phyloP scores from a whole-genome alignment of 768 basidiomycete species.

The Lenzites betulinus region DNA sequence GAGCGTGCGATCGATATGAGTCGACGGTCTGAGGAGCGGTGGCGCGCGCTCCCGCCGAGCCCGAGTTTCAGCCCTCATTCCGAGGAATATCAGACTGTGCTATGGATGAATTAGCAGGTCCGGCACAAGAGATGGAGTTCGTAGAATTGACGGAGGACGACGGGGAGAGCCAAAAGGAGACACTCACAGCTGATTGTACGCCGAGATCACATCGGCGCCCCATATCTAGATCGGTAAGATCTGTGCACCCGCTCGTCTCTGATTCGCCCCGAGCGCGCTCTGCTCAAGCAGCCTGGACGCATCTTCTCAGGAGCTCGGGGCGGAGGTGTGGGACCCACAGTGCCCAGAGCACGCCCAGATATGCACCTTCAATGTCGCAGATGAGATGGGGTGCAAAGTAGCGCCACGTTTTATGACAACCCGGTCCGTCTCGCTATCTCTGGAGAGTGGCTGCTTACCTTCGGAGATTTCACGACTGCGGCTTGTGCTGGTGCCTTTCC shows the following conservation, averaged over 20 bases:
- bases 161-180: not conserved
- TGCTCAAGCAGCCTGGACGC: not conserved
- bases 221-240: conserved; percentile 8
- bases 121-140: not conserved
- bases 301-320: not conserved
- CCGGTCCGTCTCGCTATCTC: not conserved
- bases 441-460: not conserved
- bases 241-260: not conserved
- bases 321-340: conserved; percentile 1
- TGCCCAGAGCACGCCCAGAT: not conserved
- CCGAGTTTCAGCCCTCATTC: conserved; percentile 1
- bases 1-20: conserved; percentile 19
- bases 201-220: conserved; percentile 6
- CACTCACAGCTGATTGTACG: not conserved
- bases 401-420: not conserved
- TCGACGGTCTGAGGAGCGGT: not conserved
- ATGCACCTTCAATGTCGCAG: not conserved
- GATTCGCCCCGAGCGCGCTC: not conserved
- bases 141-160: conserved; percentile 1
- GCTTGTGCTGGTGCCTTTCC: not conserved
- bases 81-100: not conserved
- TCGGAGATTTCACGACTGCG: not conserved
- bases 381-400: not conserved
- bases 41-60: not conserved
- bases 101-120: not conserved